Evolutionary conservation across 352 stramenopile species (phyloP), one percentile per base, ranked within the genome.

Genomic region (Phytophthora fragariae): DNA sequence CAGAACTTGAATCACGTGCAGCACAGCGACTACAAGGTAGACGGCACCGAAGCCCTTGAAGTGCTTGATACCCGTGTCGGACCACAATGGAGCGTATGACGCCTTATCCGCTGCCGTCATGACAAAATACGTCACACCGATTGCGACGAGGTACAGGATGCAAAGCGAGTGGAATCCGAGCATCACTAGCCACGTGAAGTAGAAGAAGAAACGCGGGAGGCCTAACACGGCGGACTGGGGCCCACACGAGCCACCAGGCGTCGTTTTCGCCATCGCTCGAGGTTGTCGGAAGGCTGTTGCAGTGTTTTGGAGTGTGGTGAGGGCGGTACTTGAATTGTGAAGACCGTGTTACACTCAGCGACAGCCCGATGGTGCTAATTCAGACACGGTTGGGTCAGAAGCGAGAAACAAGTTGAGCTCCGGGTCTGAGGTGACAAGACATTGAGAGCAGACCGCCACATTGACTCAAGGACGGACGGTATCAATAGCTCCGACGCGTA

Each of bases 1-100:
- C 17, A 77, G 58, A 15, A 65, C 41, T 66, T 77, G 70, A n/a
- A 73, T 11, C n/a, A 55, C 35, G 55, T 77, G 70, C 35, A 77
- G 44, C 6, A 29, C 46, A 2, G 44, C 49, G 44, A 77, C 44
- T 3, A 41, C 35, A 1, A 68, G 21, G 24, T 57, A 73, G 10
- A 73, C 21, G 2, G 47, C 58, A 21, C 52, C 70, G 35, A 73
- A 72, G 21, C 24, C 70, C 31, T 73, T 73, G 53, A 77, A 77
- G 33, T 73, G 31, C 29, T 68, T 70, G 58, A 29, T 50, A 0
- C 65, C 58, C 12, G 58, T 58, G 33, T 63, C 39, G 1, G 70
- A 77, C 54, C 60, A 77, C n/a, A 77, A n/a, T 27, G 58, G 53
- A 9, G 52, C 49, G 12, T 68, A 76, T 0, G 50, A 27, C 1